Evolutionary conservation across 2,329 filamentous ascomycete species (phyloP).

Genomic region (Aureobasidium sp.): DNA sequence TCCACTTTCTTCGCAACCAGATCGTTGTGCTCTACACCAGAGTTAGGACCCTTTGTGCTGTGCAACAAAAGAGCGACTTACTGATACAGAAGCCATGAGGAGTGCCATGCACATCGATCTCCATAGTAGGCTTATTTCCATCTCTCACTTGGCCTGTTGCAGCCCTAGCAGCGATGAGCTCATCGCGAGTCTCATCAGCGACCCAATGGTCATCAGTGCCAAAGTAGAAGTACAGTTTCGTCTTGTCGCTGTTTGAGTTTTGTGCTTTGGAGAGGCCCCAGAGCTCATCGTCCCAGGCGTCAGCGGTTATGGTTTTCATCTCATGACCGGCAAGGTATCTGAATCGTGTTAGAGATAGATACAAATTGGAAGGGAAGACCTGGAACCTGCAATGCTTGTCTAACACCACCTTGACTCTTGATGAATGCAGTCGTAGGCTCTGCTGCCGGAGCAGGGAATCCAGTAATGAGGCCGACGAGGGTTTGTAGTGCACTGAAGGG

Average conservation of each 20-base stretch:
- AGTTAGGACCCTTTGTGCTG: too few species aligned
- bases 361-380: too few species aligned
- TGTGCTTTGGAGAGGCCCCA: conserved; percentile 40
- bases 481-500: conserved; percentile 31
- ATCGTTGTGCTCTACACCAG: conserved; percentile 29
- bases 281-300: conserved; percentile 50
- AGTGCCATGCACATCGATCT: conserved; percentile 45
- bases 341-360: neutral
- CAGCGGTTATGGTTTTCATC: conserved; percentile 46
- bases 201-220: conserved; percentile 54
- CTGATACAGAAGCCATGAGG: conserved; percentile 53
- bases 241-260: conserved; percentile 16
- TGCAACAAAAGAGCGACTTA: conserved; percentile 24
- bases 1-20: conserved; percentile 44
- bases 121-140: conserved; percentile 41
- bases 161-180: conserved; percentile 40
- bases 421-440: conserved; percentile 43
- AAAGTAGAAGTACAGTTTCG: conserved; percentile 50
- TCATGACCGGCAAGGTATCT: conserved; percentile 48
- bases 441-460: conserved; percentile 35
- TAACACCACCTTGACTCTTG: conserved; percentile 39
- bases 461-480: conserved; percentile 35
- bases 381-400: conserved; percentile 40
- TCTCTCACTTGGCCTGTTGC: conserved; percentile 20
- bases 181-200: conserved; percentile 47